Conservation (phyloP, 1,139 yeast species). For the Yamadazyma triangularis region DNA sequence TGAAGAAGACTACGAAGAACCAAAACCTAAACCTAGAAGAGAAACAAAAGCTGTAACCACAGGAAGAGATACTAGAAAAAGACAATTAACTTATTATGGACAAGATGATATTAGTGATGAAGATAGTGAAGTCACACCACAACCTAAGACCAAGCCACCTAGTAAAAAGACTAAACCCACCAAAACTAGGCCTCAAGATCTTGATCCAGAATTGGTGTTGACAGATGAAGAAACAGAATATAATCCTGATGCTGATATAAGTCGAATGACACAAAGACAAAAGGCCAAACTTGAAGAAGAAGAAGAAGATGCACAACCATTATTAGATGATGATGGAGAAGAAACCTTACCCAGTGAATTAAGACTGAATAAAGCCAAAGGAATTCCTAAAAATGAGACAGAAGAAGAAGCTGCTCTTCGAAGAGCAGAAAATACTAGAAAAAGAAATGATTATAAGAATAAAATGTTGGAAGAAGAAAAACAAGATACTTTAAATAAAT, state of each 20-base stretch:
- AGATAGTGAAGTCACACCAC: constrained; percentile 25
- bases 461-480: constrained; percentile 89
- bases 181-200: constrained; percentile 19
- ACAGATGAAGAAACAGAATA: constrained; percentile 45
- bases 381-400: constrained; percentile 48
- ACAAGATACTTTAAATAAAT: constrained; percentile 80
- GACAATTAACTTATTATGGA: constrained; percentile 30
- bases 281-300: constrained; percentile 38
- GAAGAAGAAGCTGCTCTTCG: constrained; percentile 81
- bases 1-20: constrained; percentile 13
- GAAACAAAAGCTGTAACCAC: not conserved
- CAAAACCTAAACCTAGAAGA: constrained; percentile 2
- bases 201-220: constrained; percentile 37
- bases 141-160: constrained; percentile 4
- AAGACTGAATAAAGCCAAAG: constrained; percentile 14
- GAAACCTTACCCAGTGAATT: constrained; percentile 13
- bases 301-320: constrained; percentile 18
- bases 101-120: constrained; percentile 28
- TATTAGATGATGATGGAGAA: constrained; percentile 29
- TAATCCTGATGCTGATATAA: constrained; percentile 43
- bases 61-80: constrained; percentile 1
- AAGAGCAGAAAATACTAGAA: constrained; percentile 84
- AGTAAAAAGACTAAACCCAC: constrained; percentile 2
- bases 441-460: constrained; percentile 80
- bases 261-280: constrained; percentile 62